A percentile compares a stretch with the other conserved stretches of the same genome.
phyloP scores from a whole-genome alignment of 148 eudicot genomes.

The Vaccinium corymbosum region DNA sequence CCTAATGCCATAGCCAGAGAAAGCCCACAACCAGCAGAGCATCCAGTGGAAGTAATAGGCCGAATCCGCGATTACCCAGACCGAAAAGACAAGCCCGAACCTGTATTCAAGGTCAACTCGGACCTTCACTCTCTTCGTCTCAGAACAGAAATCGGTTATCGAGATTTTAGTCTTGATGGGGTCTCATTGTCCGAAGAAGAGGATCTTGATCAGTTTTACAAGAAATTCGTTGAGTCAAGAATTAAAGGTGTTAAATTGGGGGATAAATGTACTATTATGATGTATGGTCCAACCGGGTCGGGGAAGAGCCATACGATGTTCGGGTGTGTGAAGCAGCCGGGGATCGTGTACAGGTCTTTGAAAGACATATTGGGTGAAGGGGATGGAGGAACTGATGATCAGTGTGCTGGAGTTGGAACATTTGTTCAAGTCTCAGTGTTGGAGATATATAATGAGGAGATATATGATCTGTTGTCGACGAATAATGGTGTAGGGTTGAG shows the following conservation, averaged over 20 bases:
- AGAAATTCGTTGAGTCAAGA: conserved; percentile 61
- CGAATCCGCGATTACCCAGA: conserved; percentile 68
- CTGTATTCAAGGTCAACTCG: conserved; percentile 40
- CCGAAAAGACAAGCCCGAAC: conserved; percentile 32
- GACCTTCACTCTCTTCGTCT: conserved; percentile 57
- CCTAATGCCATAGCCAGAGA: conserved; percentile 37
- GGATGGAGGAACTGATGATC: conserved; percentile 20
- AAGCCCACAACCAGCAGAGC: conserved; percentile 46
- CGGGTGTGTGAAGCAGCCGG: conserved; percentile 72
- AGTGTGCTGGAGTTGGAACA: conserved; percentile 34
- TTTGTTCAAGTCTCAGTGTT: conserved; percentile 87
- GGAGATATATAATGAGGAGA: conserved; percentile 96
- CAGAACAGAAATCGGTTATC: conserved; percentile 72
- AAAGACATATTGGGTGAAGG: conserved; percentile 62
- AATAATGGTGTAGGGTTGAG: conserved; percentile 65
- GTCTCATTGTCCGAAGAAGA: conserved; percentile 75
- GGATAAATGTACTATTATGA: conserved; percentile 90
- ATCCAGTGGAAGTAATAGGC: conserved; percentile 94
- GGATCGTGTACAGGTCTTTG: conserved; percentile 78
- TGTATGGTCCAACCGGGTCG: conserved; percentile 97
- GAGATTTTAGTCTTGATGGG: conserved; percentile 86
- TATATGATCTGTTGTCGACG: conserved; percentile 77
- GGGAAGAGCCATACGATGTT: conserved; percentile 98
- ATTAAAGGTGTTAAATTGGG: conserved; percentile 85
- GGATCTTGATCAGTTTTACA: conserved; percentile 78